Evolutionary conservation across 139 green algal species (phyloP).

Genomic region (Chlamydomonas sp.): DNA sequence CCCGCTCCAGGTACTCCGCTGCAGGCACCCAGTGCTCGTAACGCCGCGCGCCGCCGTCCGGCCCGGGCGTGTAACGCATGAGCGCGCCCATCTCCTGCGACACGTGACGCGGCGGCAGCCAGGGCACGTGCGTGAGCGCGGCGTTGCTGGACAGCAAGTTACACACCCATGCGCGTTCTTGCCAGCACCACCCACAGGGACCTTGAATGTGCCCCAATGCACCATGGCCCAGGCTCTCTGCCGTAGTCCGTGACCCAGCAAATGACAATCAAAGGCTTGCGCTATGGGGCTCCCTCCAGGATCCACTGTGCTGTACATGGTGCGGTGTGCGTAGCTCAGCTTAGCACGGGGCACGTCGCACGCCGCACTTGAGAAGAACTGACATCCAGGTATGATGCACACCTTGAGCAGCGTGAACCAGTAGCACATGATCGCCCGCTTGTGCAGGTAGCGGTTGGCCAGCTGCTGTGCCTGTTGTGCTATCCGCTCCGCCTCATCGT

Average conservation of each 20-base stretch:
- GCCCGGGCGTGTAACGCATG: slow-evolving; percentile 3
- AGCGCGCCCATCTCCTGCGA: not conserved
- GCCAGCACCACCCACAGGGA: not conserved
- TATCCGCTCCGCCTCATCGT: slow-evolving; percentile 18
- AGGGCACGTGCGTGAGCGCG: too few relatives aligned
- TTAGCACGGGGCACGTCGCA: not conserved
- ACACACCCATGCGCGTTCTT: not conserved
- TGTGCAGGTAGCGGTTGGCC: slow-evolving; percentile 27
- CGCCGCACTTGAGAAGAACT: too few relatives aligned
- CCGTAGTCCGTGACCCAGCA: too few relatives aligned
- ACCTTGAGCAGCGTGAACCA: slow-evolving; percentile 39
- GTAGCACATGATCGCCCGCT: slow-evolving; percentile 41
- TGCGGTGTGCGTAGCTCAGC: not conserved
- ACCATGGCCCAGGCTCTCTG: too few relatives aligned
- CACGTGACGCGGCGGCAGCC: not conserved
- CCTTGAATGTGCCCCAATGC: too few relatives aligned
- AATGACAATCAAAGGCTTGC: too few relatives aligned
- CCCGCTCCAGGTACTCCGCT: not conserved
- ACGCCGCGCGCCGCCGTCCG: not conserved
- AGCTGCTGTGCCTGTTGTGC: slow-evolving; percentile 17
- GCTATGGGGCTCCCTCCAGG: too few relatives aligned
- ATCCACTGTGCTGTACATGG: too few relatives aligned
- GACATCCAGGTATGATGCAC: not conserved
- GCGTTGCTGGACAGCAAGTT: not conserved
- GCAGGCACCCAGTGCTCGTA: not conserved